Conservation (phyloP, 75 land plant genomes). For the Cunninghamia lanceolata region DNA sequence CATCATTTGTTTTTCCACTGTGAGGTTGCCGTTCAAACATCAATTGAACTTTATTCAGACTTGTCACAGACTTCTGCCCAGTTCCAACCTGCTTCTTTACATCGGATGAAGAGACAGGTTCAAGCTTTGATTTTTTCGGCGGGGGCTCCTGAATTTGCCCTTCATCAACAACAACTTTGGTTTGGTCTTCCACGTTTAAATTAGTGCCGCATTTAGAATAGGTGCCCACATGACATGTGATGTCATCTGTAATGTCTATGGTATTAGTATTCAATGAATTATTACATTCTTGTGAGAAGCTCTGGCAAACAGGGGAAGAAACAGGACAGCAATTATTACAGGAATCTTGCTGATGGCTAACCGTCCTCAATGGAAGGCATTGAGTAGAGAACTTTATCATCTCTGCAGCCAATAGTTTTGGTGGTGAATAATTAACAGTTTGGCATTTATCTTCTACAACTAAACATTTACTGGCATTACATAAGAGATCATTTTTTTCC, state of each 20-base stretch:
- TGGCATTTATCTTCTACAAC: constrained; percentile 62
- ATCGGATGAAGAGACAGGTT: constrained; percentile 31
- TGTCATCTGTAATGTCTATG: constrained; percentile 5
- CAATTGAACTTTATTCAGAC: not conserved
- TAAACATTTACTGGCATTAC: constrained; percentile 77
- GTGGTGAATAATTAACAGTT: constrained; percentile 44
- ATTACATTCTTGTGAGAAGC: constrained; percentile 13
- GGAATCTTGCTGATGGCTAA: constrained; percentile 58
- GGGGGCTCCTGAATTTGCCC: constrained; percentile 35
- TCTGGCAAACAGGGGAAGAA: constrained; percentile 64
- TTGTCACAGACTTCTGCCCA: constrained; percentile 10
- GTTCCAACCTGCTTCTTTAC: not conserved
- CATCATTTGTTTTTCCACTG: not conserved
- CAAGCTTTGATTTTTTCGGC: constrained; percentile 61
- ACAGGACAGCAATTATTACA: constrained; percentile 61
- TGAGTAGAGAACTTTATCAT: constrained; percentile 46
- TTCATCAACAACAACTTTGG: constrained; percentile 15
- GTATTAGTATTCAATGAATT: not conserved
- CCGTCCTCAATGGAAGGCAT: constrained; percentile 46
- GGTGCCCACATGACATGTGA: constrained; percentile 22
- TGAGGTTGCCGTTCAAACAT: constrained; percentile 15
- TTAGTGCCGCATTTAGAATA: constrained; percentile 14
- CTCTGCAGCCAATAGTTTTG: constrained; percentile 62
- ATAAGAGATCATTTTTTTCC: constrained; percentile 71
- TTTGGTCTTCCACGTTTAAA: constrained; percentile 16